phyloP scores from a whole-genome alignment of 1,139 yeast species.

The Debaryomyces udenii region DNA sequence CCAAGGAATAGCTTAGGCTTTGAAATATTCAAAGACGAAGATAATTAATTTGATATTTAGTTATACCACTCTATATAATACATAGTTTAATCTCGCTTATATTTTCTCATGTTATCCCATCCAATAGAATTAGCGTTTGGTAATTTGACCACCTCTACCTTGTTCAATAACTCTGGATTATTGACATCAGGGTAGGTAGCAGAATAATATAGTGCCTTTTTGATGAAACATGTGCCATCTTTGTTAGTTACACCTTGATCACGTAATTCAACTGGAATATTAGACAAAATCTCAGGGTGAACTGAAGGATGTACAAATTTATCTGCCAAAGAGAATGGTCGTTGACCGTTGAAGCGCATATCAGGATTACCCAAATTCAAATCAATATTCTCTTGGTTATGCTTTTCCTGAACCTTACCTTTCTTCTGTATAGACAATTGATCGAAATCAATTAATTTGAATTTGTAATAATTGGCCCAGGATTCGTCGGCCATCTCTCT shows the following conservation, averaged over 20 bases:
- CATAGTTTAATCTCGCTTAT: conserved; percentile 19
- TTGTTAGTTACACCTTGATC: conserved; percentile 18
- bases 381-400: conserved; percentile 3
- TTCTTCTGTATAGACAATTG: conserved; percentile 23
- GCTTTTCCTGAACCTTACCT: background rate
- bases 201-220: conserved; percentile 39
- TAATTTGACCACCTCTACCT: conserved; percentile 44
- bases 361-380: background rate
- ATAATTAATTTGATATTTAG: conserved; percentile 2
- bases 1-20: conserved; percentile 20
- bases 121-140: conserved; percentile 51
- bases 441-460: conserved; percentile 45
- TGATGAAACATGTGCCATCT: conserved; percentile 30
- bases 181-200: conserved; percentile 35
- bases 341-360: background rate
- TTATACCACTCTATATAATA: too few species aligned
- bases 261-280: conserved; percentile 41
- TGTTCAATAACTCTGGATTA: conserved; percentile 40
- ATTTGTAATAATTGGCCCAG: conserved; percentile 43
- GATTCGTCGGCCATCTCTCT: conserved; percentile 44
- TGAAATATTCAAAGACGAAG: conserved; percentile 21
- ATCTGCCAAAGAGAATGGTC: conserved; percentile 13
- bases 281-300: conserved; percentile 35
- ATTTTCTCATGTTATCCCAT: conserved; percentile 50
- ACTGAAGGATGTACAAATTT: conserved; percentile 40